Conservation (phyloP, 805 yeast genomes). For the Blastobotrys muscicola region DNA sequence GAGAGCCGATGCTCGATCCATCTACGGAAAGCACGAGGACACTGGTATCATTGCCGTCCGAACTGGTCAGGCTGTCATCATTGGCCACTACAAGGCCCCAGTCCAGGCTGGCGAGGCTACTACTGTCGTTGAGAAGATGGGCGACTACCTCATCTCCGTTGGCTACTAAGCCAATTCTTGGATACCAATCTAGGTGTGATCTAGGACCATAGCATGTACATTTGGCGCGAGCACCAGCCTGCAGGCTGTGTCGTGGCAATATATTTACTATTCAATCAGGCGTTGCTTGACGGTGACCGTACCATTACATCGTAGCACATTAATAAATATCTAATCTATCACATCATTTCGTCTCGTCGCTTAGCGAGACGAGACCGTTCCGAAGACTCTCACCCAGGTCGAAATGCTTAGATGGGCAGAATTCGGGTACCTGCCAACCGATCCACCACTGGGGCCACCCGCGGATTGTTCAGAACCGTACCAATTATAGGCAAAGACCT, state of each 20-base stretch:
- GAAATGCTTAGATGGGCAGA: slow-evolving; percentile 43
- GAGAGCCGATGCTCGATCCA: slow-evolving; percentile 84
- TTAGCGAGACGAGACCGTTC: too few relatives aligned
- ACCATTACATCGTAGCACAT: not conserved
- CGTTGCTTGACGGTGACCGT: not conserved
- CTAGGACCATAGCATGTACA: not conserved
- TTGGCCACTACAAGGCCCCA: slow-evolving; percentile 82
- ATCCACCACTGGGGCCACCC: slow-evolving; percentile 66
- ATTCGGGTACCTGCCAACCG: slow-evolving; percentile 57
- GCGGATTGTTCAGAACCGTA: slow-evolving; percentile 70
- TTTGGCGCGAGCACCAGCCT: not conserved
- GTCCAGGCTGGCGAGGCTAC: slow-evolving; percentile 94
- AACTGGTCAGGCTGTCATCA: slow-evolving; percentile 83
- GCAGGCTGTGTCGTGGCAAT: not conserved
- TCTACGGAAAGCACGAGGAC: slow-evolving; percentile 84
- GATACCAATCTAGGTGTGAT: not conserved
- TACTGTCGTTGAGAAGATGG: slow-evolving; percentile 87
- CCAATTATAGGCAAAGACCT: slow-evolving; percentile 86
- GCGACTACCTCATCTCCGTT: slow-evolving; percentile 84
- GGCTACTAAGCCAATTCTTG: slow-evolving; percentile 44
- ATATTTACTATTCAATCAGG: too few relatives aligned
- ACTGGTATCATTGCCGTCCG: slow-evolving; percentile 86
- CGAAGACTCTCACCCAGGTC: not conserved
- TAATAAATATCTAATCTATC: slow-evolving; percentile 1
- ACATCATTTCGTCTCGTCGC: not conserved